Base-by-base conservation (phyloP, 352 stramenopile genomes). In the Phytophthora fragariae region DNA sequence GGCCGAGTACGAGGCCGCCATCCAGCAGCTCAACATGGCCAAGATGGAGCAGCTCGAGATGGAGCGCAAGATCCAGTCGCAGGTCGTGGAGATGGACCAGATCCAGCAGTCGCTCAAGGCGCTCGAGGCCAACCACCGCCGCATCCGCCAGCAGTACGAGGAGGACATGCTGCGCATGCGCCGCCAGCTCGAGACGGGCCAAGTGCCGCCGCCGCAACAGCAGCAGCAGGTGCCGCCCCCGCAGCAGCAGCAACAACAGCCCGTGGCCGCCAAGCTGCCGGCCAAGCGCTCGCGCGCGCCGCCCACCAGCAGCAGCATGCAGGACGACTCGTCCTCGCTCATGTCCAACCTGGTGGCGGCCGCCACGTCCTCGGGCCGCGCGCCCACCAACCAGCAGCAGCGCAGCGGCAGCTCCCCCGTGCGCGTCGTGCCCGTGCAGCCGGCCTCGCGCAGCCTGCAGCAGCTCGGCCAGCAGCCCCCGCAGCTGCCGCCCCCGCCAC, bases 31-130 rank as follows among this genome's bases (percentile, higher is more conserved):
- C 2, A 94, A 95, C 75, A 94, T 95, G 65, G 81, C 82, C 74
- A 96, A 94, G 81, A 94, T 96, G 81, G 89, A 95, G 63, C 88
- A 95, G 70, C 83, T 94, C n/a, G 89, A 94, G 64, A 82, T 95
- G 70, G 88, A 96, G 72, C 89, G 89, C 73, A 96, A 96, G 83
- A 90, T 96, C 59, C 87, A 93, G 69, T 90, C 87, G 41, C 89
- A 96, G 67, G 87, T 95, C 52, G 82, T 92, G 19, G 89, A 96
- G 65, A 94, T 96, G 89, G 89, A 96, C 77, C 88, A 95, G 77
- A 94, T 96, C 70, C 89, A 96, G 72, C 88, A 95, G 75, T 92
- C 88, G 47, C 82, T 96, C 35, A 94, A 95, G 81, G 88, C 84
- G 29, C 77, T 96, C 11, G 89, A 96, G 69, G 77, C 88, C 31